phyloP scores from a whole-genome alignment of 1,284 basidiomycete species.

The Trametes hirsuta region DNA sequence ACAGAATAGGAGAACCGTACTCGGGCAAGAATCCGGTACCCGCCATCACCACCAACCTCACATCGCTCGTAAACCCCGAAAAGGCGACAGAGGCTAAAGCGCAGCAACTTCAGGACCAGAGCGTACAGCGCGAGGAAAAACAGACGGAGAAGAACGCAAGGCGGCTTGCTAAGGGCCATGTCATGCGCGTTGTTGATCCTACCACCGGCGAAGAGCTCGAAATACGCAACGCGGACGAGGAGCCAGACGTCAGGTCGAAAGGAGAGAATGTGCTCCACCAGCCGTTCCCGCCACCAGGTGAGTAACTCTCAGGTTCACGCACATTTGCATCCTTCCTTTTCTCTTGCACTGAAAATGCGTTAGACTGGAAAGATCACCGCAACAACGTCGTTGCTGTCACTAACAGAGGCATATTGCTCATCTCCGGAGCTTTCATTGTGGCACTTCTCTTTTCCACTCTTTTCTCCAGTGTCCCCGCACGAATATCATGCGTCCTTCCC shows the following conservation, averaged over 20 bases:
- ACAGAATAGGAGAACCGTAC: constrained; percentile 36
- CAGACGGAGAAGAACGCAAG: constrained; percentile 33
- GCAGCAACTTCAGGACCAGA: constrained; percentile 33
- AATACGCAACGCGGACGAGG: constrained; percentile 36
- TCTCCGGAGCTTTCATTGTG: constrained; percentile 29
- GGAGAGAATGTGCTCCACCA: constrained; percentile 37
- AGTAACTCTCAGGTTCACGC: constrained; percentile 1
- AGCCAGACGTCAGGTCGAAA: constrained; percentile 28
- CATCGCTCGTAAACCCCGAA: constrained; percentile 34
- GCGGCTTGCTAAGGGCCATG: constrained; percentile 34
- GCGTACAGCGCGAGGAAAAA: constrained; percentile 30
- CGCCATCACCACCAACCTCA: constrained; percentile 35
- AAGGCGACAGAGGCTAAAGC: constrained; percentile 37
- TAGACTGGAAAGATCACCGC: constrained; percentile 37
- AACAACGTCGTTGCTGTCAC: constrained; percentile 29
- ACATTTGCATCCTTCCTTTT: not conserved
- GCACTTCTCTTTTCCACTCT: constrained; percentile 31
- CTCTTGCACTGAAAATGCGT: too few relatives aligned
- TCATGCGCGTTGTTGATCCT: constrained; percentile 34
- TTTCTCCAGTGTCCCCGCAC: constrained; percentile 32
- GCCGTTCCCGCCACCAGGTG: constrained; percentile 37
- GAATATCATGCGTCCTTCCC: constrained; percentile 29
- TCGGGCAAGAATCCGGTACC: constrained; percentile 40
- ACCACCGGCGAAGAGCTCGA: constrained; percentile 38
- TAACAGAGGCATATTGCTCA: constrained; percentile 29